Conservation (phyloP, 2,329 filamentous ascomycete species). For the Lomentospora prolificans region DNA sequence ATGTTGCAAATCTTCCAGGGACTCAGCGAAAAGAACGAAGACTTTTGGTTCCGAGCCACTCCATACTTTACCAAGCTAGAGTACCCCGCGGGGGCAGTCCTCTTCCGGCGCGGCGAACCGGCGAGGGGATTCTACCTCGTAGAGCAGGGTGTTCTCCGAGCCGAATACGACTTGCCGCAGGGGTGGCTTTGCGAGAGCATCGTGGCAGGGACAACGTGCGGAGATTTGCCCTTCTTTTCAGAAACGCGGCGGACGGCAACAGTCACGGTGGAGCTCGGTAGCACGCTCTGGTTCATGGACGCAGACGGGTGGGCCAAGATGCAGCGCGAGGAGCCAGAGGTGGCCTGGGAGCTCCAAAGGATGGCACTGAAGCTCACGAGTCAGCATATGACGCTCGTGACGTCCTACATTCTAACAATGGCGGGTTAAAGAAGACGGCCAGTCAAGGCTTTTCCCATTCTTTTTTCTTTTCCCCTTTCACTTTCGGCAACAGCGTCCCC, state of each 20-base stretch:
- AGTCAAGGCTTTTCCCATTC: background rate
- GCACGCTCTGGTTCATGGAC: slow-evolving; percentile 74
- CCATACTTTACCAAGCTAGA: slow-evolving; percentile 65
- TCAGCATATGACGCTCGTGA: slow-evolving; percentile 73
- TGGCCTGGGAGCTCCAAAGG: slow-evolving; percentile 74
- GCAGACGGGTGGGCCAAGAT: slow-evolving; percentile 60
- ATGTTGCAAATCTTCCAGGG: slow-evolving; percentile 95
- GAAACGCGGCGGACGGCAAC: slow-evolving; percentile 82
- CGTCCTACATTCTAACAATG: slow-evolving; percentile 42
- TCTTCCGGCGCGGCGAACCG: slow-evolving; percentile 69
- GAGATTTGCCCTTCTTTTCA: slow-evolving; percentile 92
- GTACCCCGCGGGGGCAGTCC: slow-evolving; percentile 56
- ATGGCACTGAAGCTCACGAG: slow-evolving; percentile 90
- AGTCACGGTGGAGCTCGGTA: slow-evolving; percentile 71
- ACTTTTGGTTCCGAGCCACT: slow-evolving; percentile 83
- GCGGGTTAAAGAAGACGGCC: slow-evolving; percentile 25
- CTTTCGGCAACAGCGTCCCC: no score
- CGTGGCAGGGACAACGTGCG: slow-evolving; percentile 87
- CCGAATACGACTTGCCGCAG: slow-evolving; percentile 85
- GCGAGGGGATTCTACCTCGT: slow-evolving; percentile 84
- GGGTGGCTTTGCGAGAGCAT: slow-evolving; percentile 86
- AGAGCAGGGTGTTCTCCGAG: slow-evolving; percentile 78
- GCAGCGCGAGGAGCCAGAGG: slow-evolving; percentile 62
- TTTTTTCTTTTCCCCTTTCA: background rate
- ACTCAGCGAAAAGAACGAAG: slow-evolving; percentile 74